These are phyloP conservation scores for Fusarium papillatum DNA, from an alignment of 2,329 filamentous ascomycete species.

Conservation along the genomic window DNA sequence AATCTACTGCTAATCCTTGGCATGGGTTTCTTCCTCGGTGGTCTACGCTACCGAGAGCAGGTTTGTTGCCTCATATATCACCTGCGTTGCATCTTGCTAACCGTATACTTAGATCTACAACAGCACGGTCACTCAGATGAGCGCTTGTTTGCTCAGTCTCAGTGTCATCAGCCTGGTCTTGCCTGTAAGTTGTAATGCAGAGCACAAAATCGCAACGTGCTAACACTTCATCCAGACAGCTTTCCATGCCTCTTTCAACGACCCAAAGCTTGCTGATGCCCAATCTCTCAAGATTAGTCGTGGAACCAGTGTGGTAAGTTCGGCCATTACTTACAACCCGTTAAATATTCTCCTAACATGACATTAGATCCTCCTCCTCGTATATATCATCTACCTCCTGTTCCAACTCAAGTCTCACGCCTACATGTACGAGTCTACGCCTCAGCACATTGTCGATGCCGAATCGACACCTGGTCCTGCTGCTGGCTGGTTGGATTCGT, in stretches of 20 bases:
- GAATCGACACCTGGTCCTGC: constrained; percentile 89
- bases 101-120: constrained; percentile 79
- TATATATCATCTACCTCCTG: constrained; percentile 86
- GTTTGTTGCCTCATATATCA: constrained; percentile 52
- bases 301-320: constrained; percentile 85
- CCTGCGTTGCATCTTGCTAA: constrained; percentile 1
- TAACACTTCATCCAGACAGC: constrained; percentile 71
- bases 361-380: constrained; percentile 58
- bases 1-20: constrained; percentile 91
- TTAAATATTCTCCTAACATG: not conserved
- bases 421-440: constrained; percentile 93
- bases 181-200: constrained; percentile 68
- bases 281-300: constrained; percentile 88
- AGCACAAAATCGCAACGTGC: constrained; percentile 55
- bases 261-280: constrained; percentile 71
- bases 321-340: not conserved
- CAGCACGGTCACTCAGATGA: constrained; percentile 96
- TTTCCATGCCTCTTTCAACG: constrained; percentile 88
- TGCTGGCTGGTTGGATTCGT: constrained; percentile 84
- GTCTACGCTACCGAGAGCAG: constrained; percentile 89
- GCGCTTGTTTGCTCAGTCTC: constrained; percentile 89
- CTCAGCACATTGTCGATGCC: constrained; percentile 93
- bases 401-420: constrained; percentile 95
- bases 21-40: constrained; percentile 92
- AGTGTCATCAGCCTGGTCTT: constrained; percentile 91